phyloP scores from a whole-genome alignment of 768 basidiomycete genomes.

The Hericium rajendrae region DNA sequence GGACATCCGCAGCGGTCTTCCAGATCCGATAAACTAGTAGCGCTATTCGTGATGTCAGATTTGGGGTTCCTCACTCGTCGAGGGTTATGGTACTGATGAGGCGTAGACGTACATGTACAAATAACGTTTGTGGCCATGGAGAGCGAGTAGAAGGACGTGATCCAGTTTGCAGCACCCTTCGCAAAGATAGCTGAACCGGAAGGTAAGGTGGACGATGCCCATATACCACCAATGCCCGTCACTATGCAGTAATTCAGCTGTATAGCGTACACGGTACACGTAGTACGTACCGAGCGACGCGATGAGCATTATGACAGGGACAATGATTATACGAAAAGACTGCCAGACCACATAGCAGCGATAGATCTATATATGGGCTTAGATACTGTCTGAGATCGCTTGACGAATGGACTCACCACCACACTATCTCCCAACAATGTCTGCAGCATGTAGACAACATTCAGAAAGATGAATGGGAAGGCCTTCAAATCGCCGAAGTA shows the following conservation, averaged over 20 bases:
- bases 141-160: constrained; percentile 15
- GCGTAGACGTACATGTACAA: constrained; percentile 12
- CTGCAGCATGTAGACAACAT: constrained; percentile 12
- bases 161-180: constrained; percentile 14
- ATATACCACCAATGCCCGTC: constrained; percentile 13
- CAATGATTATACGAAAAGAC: constrained; percentile 12
- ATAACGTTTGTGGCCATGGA: constrained; percentile 17
- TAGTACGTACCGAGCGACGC: constrained; percentile 7
- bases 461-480: constrained; percentile 21
- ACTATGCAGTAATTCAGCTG: constrained; percentile 1
- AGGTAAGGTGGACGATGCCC: constrained; percentile 9
- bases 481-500: constrained; percentile 20
- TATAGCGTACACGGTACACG: neutral
- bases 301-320: constrained; percentile 15
- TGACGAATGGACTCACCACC: neutral
- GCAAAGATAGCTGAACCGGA: constrained; percentile 11
- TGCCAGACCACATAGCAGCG: constrained; percentile 21
- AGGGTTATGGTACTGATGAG: neutral
- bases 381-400: neutral
- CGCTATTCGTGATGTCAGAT: constrained; percentile 1
- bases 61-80: neutral
- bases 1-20: constrained; percentile 8
- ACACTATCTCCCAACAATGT: neutral
- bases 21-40: constrained; percentile 20
- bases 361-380: constrained; percentile 14